These are phyloP conservation scores for Corylus heterophylla DNA, from an alignment of 306 rosid species.

Conservation along the genomic window DNA sequence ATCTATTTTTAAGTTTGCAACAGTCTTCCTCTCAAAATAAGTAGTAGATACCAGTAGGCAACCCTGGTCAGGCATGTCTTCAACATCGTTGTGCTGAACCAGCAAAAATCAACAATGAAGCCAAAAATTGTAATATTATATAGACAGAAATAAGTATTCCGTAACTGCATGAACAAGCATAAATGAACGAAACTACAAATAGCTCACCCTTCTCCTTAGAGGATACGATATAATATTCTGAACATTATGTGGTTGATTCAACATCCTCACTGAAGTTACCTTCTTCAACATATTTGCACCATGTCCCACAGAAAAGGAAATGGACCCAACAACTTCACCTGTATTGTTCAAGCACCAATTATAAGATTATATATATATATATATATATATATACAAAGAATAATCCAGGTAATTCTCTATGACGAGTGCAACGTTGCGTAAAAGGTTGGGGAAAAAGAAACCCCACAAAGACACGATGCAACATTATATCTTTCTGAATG, in stretches of 20 bases:
- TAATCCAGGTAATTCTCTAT: neutral
- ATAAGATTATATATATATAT: neutral
- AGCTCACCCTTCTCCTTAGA: conserved; percentile 64
- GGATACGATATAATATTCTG: conserved; percentile 59
- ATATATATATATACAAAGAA: neutral
- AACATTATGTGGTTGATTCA: conserved; percentile 53
- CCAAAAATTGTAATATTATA: conserved; percentile 8
- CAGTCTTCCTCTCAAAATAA: conserved; percentile 78
- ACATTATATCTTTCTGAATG: neutral
- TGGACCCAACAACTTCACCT: conserved; percentile 94
- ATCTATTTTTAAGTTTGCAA: conserved; percentile 66
- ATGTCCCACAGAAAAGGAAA: conserved; percentile 83
- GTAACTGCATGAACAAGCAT: conserved; percentile 14
- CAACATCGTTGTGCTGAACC: conserved; percentile 57
- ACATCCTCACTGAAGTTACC: conserved; percentile 74
- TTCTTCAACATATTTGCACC: conserved; percentile 67
- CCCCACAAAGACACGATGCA: neutral
- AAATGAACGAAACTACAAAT: conserved; percentile 10
- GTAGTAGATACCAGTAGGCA: conserved; percentile 67
- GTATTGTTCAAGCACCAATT: conserved; percentile 26
- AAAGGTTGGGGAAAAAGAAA: neutral
- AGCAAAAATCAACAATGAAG: conserved; percentile 26
- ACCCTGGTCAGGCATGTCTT: conserved; percentile 46
- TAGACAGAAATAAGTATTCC: neutral
- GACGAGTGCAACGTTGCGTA: neutral